Evolutionary conservation across 768 basidiomycete species (phyloP).

Genomic region (Royoungia palumana): DNA sequence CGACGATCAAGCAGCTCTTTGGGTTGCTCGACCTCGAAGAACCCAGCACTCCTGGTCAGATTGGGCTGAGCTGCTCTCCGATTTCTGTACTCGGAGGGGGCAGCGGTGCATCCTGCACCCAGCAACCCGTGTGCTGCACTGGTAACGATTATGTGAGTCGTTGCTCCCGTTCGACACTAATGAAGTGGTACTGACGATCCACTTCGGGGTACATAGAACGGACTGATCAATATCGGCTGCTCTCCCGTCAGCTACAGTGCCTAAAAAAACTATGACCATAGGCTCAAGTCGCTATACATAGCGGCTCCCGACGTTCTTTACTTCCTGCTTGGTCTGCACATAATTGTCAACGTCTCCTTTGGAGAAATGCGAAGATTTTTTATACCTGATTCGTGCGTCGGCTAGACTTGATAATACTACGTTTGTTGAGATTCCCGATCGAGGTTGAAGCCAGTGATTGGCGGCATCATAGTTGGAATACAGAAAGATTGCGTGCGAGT

Average conservation of each 20-base stretch:
- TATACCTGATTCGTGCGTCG: too few relatives aligned
- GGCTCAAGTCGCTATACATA: background rate
- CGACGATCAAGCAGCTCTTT: background rate
- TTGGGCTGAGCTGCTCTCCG: constrained; percentile 9
- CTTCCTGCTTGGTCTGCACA: too few relatives aligned
- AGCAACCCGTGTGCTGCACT: constrained; percentile 19
- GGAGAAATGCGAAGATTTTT: too few relatives aligned
- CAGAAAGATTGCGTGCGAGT: too few relatives aligned
- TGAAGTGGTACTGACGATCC: background rate
- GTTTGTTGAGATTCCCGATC: too few relatives aligned
- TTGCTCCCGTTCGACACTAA: background rate
- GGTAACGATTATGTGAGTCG: constrained; percentile 10
- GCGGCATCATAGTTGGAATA: too few relatives aligned
- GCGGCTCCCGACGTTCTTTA: background rate
- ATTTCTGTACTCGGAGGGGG: background rate
- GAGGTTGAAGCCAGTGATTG: too few relatives aligned
- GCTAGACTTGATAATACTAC: too few relatives aligned
- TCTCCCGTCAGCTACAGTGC: constrained; percentile 1
- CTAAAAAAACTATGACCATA: background rate
- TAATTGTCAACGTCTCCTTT: too few relatives aligned
- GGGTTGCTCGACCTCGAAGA: background rate
- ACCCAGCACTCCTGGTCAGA: background rate
- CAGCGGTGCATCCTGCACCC: constrained; percentile 1
- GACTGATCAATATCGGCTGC: constrained; percentile 13
- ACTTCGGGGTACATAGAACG: background rate